A percentile compares a stretch with the other conserved stretches of the same genome.
phyloP scores from a whole-genome alignment of 148 eudicot genomes.

The Spergularia marina region DNA sequence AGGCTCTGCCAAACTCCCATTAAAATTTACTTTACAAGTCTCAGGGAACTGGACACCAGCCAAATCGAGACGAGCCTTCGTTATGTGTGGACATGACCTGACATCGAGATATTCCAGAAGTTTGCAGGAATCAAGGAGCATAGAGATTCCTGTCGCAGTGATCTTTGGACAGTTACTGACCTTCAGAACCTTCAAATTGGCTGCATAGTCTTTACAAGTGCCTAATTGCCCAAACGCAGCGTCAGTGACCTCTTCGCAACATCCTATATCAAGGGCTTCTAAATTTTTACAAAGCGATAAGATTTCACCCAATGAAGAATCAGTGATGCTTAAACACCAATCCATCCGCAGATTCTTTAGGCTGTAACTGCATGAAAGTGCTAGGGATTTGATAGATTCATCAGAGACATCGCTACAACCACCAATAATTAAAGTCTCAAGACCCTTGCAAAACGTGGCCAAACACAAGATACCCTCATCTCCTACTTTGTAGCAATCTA shows the following conservation, averaged over 20 bases:
- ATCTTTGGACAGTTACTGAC: constrained; percentile 78
- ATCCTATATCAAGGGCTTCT: constrained; percentile 77
- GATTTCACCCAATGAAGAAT: constrained; percentile 56
- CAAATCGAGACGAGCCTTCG: constrained; percentile 59
- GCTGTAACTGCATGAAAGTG: constrained; percentile 44
- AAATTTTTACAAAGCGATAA: constrained; percentile 57
- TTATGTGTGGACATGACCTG: constrained; percentile 77
- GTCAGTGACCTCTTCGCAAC: constrained; percentile 89
- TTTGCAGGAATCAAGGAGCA: constrained; percentile 57
- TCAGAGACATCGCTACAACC: constrained; percentile 75
- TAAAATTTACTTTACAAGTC: constrained; percentile 67
- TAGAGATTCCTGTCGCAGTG: constrained; percentile 57
- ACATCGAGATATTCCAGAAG: constrained; percentile 79
- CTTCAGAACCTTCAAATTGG: constrained; percentile 60
- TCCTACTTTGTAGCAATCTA: constrained; percentile 77
- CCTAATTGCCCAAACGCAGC: constrained; percentile 65
- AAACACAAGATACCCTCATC: constrained; percentile 59
- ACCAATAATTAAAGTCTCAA: constrained; percentile 80
- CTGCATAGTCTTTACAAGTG: constrained; percentile 36
- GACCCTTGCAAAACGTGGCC: constrained; percentile 60
- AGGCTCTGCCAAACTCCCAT: constrained; percentile 65
- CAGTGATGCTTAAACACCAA: constrained; percentile 85
- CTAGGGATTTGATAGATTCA: constrained; percentile 54
- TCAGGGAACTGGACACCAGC: constrained; percentile 70
- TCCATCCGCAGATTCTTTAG: constrained; percentile 78